Conservation (phyloP, 2,329 filamentous ascomycete genomes). For the Colletotrichum theobromicola region DNA sequence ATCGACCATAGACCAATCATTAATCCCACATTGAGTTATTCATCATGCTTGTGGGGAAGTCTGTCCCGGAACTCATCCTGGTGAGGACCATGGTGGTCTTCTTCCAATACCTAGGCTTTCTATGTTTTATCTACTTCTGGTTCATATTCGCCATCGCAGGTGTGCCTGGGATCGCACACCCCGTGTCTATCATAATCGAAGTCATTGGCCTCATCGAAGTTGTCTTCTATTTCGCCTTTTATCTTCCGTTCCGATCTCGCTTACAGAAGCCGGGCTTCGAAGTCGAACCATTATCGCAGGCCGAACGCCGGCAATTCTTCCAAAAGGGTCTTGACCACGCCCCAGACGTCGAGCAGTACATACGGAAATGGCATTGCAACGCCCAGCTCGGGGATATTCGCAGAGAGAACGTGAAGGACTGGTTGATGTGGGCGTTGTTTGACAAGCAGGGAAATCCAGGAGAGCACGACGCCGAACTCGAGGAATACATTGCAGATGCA, state of each 20-base stretch:
- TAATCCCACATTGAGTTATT: neutral
- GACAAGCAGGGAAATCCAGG: slow-evolving; percentile 49
- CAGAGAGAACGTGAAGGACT: slow-evolving; percentile 71
- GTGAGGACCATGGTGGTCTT: slow-evolving; percentile 10
- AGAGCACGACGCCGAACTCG: slow-evolving; percentile 44
- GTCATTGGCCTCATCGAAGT: slow-evolving; percentile 37
- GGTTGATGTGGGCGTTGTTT: slow-evolving; percentile 72
- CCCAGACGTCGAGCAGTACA: slow-evolving; percentile 59
- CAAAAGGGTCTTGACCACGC: slow-evolving; percentile 59
- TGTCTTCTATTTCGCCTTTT: slow-evolving; percentile 47
- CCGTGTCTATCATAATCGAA: slow-evolving; percentile 27
- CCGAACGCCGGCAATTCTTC: slow-evolving; percentile 62
- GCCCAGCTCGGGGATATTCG: slow-evolving; percentile 62
- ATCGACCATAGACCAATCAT: neutral
- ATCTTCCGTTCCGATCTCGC: slow-evolving; percentile 44
- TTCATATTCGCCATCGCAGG: slow-evolving; percentile 23
- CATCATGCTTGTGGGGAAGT: slow-evolving; percentile 18
- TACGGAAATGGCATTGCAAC: slow-evolving; percentile 71
- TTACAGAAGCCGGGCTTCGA: slow-evolving; percentile 43
- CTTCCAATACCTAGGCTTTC: slow-evolving; percentile 17
- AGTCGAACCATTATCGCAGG: slow-evolving; percentile 43
- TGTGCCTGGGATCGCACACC: slow-evolving; percentile 25
- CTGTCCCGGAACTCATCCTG: slow-evolving; percentile 14
- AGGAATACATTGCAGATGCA: slow-evolving; percentile 53
- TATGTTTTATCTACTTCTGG: slow-evolving; percentile 26